Conservation (phyloP, 2,329 filamentous ascomycete species). For the Epichloe festucae region DNA sequence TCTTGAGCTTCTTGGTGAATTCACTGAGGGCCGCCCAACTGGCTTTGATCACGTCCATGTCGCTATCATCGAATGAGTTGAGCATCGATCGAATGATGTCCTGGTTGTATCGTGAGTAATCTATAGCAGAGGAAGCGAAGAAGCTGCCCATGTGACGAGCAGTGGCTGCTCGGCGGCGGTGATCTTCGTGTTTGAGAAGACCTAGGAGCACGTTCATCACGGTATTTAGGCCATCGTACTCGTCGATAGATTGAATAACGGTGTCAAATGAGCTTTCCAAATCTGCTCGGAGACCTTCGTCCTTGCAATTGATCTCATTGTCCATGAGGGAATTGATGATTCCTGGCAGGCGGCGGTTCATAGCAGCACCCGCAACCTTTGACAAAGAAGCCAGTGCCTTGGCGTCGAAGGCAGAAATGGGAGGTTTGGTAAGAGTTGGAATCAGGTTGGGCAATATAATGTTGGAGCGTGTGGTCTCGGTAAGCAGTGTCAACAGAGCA, state of each 20-base stretch:
- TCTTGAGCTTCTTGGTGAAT: constrained; percentile 79
- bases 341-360: constrained; percentile 78
- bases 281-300: constrained; percentile 60
- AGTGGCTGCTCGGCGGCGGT: constrained; percentile 66
- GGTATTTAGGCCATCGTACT: constrained; percentile 89
- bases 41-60: constrained; percentile 72
- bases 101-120: constrained; percentile 92
- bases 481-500: constrained; percentile 84
- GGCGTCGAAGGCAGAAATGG: constrained; percentile 90
- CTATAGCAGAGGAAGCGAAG: constrained; percentile 66
- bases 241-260: constrained; percentile 84
- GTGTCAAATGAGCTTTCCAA: constrained; percentile 75
- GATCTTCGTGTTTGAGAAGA: constrained; percentile 85
- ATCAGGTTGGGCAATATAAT: constrained; percentile 94
- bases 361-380: constrained; percentile 76
- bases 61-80: constrained; percentile 82
- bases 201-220: constrained; percentile 87
- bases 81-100: constrained; percentile 85
- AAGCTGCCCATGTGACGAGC: constrained; percentile 74
- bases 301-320: constrained; percentile 66
- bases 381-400: constrained; percentile 86
- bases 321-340: constrained; percentile 94
- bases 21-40: constrained; percentile 78
- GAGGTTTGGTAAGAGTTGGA: constrained; percentile 78
- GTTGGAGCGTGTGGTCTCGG: constrained; percentile 85